Percentiles rank a stretch among this genome's conserved stretches.
Evolutionary conservation across 805 yeast genomes (phyloP).

Genomic region (Barnettozyma botsteinii): DNA sequence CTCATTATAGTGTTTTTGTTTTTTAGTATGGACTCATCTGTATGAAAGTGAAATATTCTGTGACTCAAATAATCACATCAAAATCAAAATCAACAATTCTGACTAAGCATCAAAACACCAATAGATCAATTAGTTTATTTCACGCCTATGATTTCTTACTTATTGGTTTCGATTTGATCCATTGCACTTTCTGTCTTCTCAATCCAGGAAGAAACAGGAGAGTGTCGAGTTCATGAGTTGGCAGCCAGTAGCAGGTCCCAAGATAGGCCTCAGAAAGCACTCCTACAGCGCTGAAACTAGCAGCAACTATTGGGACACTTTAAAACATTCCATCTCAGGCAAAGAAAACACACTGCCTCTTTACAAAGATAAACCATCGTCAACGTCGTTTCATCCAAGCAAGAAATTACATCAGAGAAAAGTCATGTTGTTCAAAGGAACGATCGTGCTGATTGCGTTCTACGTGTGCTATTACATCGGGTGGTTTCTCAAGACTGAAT

Average conservation of each 20-base stretch:
- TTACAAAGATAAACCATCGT: slow-evolving; percentile 46
- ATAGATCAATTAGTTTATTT: no score
- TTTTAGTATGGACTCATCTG: background rate
- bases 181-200: background rate
- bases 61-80: no score
- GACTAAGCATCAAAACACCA: no score
- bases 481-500: slow-evolving; percentile 17
- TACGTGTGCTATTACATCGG: slow-evolving; percentile 36
- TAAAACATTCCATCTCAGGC: slow-evolving; percentile 11
- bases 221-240: slow-evolving; percentile 4
- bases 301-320: slow-evolving; percentile 20
- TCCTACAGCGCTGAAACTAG: background rate
- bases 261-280: background rate
- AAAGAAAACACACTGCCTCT: slow-evolving; percentile 32
- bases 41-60: no score
- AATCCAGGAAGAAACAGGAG: no score
- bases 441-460: slow-evolving; percentile 34
- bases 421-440: slow-evolving; percentile 38
- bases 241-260: slow-evolving; percentile 1
- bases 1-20: no score
- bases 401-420: slow-evolving; percentile 11
- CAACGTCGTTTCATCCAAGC: background rate
- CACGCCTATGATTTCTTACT: no score
- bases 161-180: no score
- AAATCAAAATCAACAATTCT: no score